phyloP scores from a whole-genome alignment of 768 basidiomycete species.

The Naematelia aurantialba region DNA sequence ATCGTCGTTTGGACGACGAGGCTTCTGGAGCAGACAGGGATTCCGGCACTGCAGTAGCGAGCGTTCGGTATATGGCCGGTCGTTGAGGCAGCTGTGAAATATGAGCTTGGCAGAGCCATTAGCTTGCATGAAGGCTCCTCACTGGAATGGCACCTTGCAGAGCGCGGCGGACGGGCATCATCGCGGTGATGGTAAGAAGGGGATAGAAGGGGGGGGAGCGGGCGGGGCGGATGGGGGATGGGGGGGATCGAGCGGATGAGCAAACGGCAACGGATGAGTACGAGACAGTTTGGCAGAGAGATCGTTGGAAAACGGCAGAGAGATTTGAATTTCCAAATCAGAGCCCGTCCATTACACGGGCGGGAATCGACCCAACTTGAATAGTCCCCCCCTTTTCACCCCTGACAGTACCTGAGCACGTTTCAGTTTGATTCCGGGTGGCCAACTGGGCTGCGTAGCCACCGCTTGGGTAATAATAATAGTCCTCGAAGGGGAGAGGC shows the following conservation, averaged over 20 bases:
- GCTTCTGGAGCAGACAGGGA: neutral
- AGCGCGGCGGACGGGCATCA: neutral
- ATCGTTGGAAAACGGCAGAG: neutral
- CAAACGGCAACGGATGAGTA: neutral
- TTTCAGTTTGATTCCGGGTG: neutral
- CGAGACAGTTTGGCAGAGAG: neutral
- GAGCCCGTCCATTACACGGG: too few species aligned
- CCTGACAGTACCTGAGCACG: neutral
- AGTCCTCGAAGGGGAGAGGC: neutral
- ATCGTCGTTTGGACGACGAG: conserved; percentile 13
- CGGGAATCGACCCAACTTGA: too few species aligned
- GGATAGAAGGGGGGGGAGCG: neutral
- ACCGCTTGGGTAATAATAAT: too few species aligned
- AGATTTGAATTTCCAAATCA: too few species aligned
- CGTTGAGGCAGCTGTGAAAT: neutral
- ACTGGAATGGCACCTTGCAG: neutral
- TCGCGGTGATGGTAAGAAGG: neutral
- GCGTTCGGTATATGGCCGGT: conserved; percentile 1
- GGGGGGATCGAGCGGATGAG: neutral
- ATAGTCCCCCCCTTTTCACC: neutral
- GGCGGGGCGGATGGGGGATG: neutral
- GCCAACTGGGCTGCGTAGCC: too few species aligned
- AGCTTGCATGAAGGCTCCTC: too few species aligned
- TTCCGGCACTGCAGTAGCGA: conserved; percentile 18
- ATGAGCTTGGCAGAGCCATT: too few species aligned